Base-by-base conservation (phyloP, 176 grass and related monocot species). In the Hordeum marinum region DNA sequence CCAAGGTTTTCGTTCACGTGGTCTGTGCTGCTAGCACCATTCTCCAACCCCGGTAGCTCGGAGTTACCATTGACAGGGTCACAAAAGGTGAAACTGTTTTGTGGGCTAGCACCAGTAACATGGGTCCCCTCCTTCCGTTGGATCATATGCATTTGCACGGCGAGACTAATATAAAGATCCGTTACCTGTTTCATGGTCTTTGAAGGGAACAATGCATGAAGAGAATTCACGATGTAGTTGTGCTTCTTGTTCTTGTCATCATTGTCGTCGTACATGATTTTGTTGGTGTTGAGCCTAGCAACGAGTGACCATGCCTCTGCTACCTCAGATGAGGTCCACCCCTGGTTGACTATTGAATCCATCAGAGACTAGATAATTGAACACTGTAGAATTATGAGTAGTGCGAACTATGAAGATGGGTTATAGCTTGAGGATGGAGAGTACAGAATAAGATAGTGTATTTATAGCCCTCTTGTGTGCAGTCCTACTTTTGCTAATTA, bases 161-260 rank as follows among this genome's bases (percentile, higher is more conserved):
- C 9, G 0, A 82, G 23, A 7, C 85, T 54, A 68, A 82, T 17
- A 4, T 89, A 89, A 54, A 85, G 17, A 35, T 55, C 18, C 4
- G 5, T 77, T 82, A 89, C 83, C 71, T 89, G 62, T 3, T 26
- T n/a, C 52, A 6, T 40, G 54, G 65, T 37, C 83, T 76, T 89
- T 72, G 39, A 25, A 5, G 71, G 88, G 39, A 85, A 85, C 18
- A 7, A 26, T 12, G 29, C 71, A 0, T 71, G 63, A 23, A 89
- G 52, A 32, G 29, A 9, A 13, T 24, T 20, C 40, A 85, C 40
- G 7, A 71, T 77, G 31, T 12, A 8, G 3, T 32, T 52, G 25
- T 81, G 71, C 12, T 23, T 63, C 54, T 77, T 68, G 71, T 75
- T 80, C 9, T 11, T 35, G 11, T 14, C 5, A 23, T 21, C 1